Evolutionary conservation across 164 flowering plant genomes (phyloP).

Genomic region (Kalanchoe fedtschenkoi): DNA sequence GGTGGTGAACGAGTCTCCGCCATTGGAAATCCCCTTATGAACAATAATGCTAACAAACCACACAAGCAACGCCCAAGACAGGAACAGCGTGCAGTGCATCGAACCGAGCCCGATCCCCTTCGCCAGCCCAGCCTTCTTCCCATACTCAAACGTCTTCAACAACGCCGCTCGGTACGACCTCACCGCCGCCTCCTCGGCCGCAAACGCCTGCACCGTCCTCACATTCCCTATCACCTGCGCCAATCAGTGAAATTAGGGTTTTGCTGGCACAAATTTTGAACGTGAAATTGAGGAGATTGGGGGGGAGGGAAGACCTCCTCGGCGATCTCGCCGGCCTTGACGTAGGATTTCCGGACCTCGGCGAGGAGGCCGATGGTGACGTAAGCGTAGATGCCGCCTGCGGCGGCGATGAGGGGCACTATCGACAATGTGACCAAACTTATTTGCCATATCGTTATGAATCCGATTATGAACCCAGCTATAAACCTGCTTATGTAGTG

Average conservation of each 20-base stretch:
- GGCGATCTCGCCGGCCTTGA: constrained; percentile 88
- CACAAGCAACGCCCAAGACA: constrained; percentile 92
- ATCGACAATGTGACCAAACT: constrained; percentile 88
- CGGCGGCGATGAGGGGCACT: constrained; percentile 87
- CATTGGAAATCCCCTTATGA: constrained; percentile 77
- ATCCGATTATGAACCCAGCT: constrained; percentile 74
- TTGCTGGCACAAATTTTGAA: neutral
- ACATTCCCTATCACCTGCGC: constrained; percentile 78
- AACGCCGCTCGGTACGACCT: constrained; percentile 51
- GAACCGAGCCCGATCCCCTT: constrained; percentile 92
- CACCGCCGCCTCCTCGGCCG: constrained; percentile 82
- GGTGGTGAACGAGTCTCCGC: constrained; percentile 97
- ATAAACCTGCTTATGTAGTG: constrained; percentile 88
- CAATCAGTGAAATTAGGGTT: neutral
- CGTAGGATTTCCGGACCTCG: constrained; percentile 70
- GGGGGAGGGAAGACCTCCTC: constrained; percentile 54
- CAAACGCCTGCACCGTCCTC: constrained; percentile 94
- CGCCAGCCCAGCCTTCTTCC: constrained; percentile 77
- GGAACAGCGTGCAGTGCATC: constrained; percentile 70
- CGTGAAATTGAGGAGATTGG: neutral
- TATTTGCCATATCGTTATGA: constrained; percentile 83
- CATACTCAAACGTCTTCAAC: constrained; percentile 55
- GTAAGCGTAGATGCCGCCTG: constrained; percentile 86
- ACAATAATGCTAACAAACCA: constrained; percentile 90
- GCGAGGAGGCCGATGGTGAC: constrained; percentile 80